A percentile compares a stretch with the other conserved stretches of the same genome.
phyloP scores from a whole-genome alignment of 768 basidiomycete species.

The Suillus decipiens region DNA sequence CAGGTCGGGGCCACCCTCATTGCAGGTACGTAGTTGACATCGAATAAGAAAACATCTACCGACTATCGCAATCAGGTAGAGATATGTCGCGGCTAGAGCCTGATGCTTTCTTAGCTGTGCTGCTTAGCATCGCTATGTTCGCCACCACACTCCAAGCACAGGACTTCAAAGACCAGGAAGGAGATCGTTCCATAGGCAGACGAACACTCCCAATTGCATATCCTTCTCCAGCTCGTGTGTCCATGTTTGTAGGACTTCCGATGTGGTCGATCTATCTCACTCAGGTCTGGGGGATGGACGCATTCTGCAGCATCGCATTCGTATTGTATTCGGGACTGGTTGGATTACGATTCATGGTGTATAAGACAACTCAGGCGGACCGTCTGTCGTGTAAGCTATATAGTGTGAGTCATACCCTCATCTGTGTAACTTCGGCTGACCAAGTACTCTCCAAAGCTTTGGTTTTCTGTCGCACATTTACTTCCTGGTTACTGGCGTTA shows the following conservation, averaged over 20 bases:
- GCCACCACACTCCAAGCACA: conserved; percentile 37
- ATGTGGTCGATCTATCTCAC: conserved; percentile 33
- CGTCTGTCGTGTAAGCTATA: conserved; percentile 32
- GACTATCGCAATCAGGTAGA: conserved; percentile 23
- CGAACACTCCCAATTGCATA: conserved; percentile 46
- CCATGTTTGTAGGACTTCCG: conserved; percentile 29
- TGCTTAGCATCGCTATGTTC: conserved; percentile 34
- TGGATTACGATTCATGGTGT: conserved; percentile 29
- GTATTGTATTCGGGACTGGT: conserved; percentile 27
- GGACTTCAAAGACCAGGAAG: conserved; percentile 44
- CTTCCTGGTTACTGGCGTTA: conserved; percentile 33
- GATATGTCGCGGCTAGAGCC: conserved; percentile 26
- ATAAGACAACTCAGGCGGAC: conserved; percentile 25
- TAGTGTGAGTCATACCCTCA: conserved; percentile 23
- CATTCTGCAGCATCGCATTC: conserved; percentile 27
- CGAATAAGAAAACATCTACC: conserved; percentile 5
- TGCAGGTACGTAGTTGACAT: conserved; percentile 30
- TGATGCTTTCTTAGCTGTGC: conserved; percentile 30
- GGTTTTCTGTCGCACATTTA: conserved; percentile 34
- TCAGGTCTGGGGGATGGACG: conserved; percentile 29
- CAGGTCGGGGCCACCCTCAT: conserved; percentile 39
- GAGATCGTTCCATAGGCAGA: conserved; percentile 41
- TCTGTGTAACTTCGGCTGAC: not conserved
- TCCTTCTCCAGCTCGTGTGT: conserved; percentile 32
- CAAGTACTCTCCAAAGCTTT: conserved; percentile 20